Percentiles rank a stretch among this genome's conserved stretches.
Evolutionary conservation across 495 filamentous ascomycete genomes (phyloP).

Genomic region (Annulohypoxylon nitens): DNA sequence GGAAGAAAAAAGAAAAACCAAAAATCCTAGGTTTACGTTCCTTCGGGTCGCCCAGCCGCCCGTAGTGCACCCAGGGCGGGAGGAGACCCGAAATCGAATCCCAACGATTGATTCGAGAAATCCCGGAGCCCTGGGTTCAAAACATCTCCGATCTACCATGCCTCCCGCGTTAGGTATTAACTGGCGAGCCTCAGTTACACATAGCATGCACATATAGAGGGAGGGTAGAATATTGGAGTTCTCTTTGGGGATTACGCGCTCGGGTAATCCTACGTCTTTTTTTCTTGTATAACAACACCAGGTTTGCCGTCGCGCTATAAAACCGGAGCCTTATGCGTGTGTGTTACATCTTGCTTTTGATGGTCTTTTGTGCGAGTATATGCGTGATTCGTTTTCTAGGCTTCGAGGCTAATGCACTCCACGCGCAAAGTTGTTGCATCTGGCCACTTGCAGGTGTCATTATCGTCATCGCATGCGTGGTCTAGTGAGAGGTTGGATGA

Average conservation of each 20-base stretch:
- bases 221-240: not conserved
- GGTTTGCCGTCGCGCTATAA: slow-evolving; percentile 30
- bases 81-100: slow-evolving; percentile 35
- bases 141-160: slow-evolving; percentile 22
- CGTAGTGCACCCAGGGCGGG: slow-evolving; percentile 13
- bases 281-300: slow-evolving; percentile 23
- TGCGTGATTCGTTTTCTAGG: slow-evolving; percentile 37
- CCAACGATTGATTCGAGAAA: slow-evolving; percentile 40
- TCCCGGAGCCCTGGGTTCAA: slow-evolving; percentile 30
- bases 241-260: slow-evolving; percentile 38
- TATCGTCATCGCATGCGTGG: slow-evolving; percentile 40
- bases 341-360: slow-evolving; percentile 27
- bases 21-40: slow-evolving; percentile 34
- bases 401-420: slow-evolving; percentile 44
- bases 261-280: slow-evolving; percentile 33
- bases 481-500: slow-evolving; percentile 35
- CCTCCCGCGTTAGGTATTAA: slow-evolving; percentile 40
- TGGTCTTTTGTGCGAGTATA: slow-evolving; percentile 21
- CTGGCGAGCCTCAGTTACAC: slow-evolving; percentile 39
- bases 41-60: slow-evolving; percentile 27
- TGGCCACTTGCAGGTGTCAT: slow-evolving; percentile 37
- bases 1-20: not conserved
- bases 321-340: slow-evolving; percentile 15
- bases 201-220: slow-evolving; percentile 20
- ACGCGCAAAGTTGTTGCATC: slow-evolving; percentile 43